Evolutionary conservation across 202 grass and related monocot species (phyloP).

Genomic region (Carex sylvatica): DNA sequence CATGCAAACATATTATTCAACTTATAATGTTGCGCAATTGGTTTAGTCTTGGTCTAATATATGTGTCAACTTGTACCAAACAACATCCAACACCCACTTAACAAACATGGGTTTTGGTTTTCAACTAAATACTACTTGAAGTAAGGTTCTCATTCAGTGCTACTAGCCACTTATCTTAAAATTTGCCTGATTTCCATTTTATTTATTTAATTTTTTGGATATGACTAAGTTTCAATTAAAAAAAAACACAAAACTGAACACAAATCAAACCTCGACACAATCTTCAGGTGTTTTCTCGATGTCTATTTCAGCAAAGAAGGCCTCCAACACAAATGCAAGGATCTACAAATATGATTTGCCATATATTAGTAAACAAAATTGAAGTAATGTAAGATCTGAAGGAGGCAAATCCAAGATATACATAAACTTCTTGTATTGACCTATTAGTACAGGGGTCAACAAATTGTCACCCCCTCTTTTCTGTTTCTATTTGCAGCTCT

Average conservation of each 20-base stretch:
- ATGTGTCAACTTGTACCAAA: background rate
- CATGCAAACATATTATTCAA: conserved; percentile 5
- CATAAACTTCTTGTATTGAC: background rate
- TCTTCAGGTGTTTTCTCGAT: conserved; percentile 59
- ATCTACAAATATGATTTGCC: conserved; percentile 56
- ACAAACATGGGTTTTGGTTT: background rate
- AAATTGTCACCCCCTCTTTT: background rate
- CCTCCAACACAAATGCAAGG: conserved; percentile 94
- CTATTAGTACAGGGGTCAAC: background rate
- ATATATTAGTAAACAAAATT: conserved; percentile 31
- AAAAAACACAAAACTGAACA: conserved; percentile 14
- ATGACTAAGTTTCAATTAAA: background rate
- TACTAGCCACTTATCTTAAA: background rate
- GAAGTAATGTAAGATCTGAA: conserved; percentile 12
- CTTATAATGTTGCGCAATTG: background rate
- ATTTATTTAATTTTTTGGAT: background rate
- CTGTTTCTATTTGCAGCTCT: background rate
- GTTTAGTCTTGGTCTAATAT: background rate
- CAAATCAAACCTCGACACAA: conserved; percentile 45
- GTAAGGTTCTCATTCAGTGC: background rate
- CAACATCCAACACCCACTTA: background rate
- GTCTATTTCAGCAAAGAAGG: conserved; percentile 99
- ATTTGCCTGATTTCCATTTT: background rate
- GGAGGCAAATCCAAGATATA: background rate
- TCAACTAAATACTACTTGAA: background rate